These are phyloP conservation scores for Stereocaulon alpinum DNA, from an alignment of 495 filamentous ascomycete genomes.

Conservation along the genomic window DNA sequence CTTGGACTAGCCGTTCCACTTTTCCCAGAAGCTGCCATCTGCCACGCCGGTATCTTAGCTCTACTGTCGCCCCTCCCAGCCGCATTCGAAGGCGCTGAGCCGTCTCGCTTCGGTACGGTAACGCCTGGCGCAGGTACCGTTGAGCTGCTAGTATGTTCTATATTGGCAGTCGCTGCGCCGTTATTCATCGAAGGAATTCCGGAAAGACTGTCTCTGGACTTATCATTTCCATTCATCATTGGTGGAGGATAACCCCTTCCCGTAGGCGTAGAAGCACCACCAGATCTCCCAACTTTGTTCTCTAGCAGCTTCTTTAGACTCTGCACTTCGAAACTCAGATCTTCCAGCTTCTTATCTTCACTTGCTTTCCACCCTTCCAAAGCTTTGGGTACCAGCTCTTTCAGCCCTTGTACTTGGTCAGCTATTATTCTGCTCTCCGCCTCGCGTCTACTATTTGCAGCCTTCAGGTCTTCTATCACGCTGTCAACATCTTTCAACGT, in stretches of 20 bases:
- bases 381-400: constrained; percentile 76
- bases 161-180: constrained; percentile 24
- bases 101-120: constrained; percentile 29
- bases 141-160: constrained; percentile 26
- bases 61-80: constrained; percentile 36
- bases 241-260: constrained; percentile 23
- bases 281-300: constrained; percentile 56
- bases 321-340: constrained; percentile 80
- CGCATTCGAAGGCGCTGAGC: constrained; percentile 28
- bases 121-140: constrained; percentile 28
- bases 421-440: constrained; percentile 73
- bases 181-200: background rate
- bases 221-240: constrained; percentile 18
- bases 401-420: constrained; percentile 76
- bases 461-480: constrained; percentile 71
- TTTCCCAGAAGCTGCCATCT: constrained; percentile 62
- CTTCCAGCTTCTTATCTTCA: constrained; percentile 69
- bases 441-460: constrained; percentile 64
- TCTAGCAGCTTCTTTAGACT: constrained; percentile 81
- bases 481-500: constrained; percentile 75
- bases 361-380: constrained; percentile 76
- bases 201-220: constrained; percentile 11
- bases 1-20: background rate
- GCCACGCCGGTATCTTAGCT: constrained; percentile 75
- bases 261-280: constrained; percentile 25